phyloP scores from a whole-genome alignment of 2,329 filamentous ascomycete species.

The Nannizziopsis barbatae region DNA sequence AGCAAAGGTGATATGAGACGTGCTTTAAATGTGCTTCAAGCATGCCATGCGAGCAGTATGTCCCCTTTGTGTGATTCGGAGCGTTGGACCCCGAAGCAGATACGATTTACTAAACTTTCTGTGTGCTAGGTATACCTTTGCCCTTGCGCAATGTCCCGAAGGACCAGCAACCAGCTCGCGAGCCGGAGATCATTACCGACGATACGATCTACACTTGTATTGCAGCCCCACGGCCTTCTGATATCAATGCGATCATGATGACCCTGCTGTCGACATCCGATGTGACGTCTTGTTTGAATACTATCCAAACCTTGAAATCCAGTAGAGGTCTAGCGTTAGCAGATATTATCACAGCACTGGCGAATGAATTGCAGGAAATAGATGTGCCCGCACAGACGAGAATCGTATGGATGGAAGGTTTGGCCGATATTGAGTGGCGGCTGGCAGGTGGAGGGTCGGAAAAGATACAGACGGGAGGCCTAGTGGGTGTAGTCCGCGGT shows the following conservation, averaged over 20 bases:
- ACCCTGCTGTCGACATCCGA: conserved; percentile 76
- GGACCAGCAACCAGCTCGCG: conserved; percentile 44
- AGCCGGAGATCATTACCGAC: conserved; percentile 78
- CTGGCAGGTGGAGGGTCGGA: conserved; percentile 81
- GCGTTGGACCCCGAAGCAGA: conserved; percentile 1
- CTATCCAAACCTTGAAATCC: conserved; percentile 77
- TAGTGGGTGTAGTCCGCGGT: conserved; percentile 77
- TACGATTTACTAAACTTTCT: conserved; percentile 10
- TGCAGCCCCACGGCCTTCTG: conserved; percentile 80
- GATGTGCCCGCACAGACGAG: conserved; percentile 79
- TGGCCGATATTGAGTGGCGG: conserved; percentile 87
- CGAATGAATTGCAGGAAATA: conserved; percentile 69
- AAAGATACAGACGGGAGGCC: conserved; percentile 77
- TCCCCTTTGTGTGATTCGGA: conserved; percentile 9
- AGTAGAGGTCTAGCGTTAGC: conserved; percentile 79
- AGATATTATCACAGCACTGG: conserved; percentile 79
- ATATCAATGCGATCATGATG: conserved; percentile 71
- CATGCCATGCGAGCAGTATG: conserved; percentile 85
- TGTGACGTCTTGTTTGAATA: conserved; percentile 77
- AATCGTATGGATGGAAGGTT: conserved; percentile 79
- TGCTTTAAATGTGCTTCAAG: conserved; percentile 88
- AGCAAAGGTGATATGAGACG: conserved; percentile 95
- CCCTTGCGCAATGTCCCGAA: conserved; percentile 50
- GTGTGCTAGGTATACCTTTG: conserved; percentile 51
- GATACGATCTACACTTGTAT: conserved; percentile 95